A percentile compares a stretch with the other conserved stretches of the same genome.
These are phyloP conservation scores for Galerina sulciceps DNA, from an alignment of 768 basidiomycete genomes.

Conservation along the genomic window DNA sequence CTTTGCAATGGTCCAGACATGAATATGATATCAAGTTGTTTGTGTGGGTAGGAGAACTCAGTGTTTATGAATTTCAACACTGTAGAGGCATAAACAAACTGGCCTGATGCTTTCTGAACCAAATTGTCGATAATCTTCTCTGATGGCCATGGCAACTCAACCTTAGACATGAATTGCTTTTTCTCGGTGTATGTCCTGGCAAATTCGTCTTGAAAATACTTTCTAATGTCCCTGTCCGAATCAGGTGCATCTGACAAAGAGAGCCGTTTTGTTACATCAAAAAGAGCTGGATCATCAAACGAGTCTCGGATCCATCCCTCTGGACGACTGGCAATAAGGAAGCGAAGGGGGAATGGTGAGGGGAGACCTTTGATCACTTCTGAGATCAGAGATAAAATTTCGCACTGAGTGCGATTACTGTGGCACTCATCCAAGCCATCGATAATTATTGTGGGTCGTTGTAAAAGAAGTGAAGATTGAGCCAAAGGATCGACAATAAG, in stretches of 20 bases:
- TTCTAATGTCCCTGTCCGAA: conserved; percentile 12
- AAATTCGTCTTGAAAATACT: conserved; percentile 12
- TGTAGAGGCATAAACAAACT: conserved; percentile 20
- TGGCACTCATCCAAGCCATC: conserved; percentile 31
- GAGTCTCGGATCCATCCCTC: conserved; percentile 12
- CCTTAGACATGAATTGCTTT: neutral
- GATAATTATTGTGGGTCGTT: conserved; percentile 16
- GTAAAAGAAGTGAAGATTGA: neutral
- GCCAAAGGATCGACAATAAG: conserved; percentile 16
- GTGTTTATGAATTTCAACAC: conserved; percentile 18
- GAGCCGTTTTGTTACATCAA: neutral
- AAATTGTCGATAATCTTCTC: conserved; percentile 5
- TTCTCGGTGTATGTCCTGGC: conserved; percentile 1
- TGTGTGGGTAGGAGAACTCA: conserved; percentile 3
- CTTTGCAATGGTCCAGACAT: neutral
- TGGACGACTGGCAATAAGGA: conserved; percentile 18
- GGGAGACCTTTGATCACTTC: neutral
- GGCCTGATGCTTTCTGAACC: conserved; percentile 15
- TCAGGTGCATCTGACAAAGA: neutral
- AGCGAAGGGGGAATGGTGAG: conserved; percentile 10
- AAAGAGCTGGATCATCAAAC: conserved; percentile 1
- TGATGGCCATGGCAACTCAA: conserved; percentile 3
- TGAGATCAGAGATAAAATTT: conserved; percentile 15
- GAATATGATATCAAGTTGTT: conserved; percentile 13
- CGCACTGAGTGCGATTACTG: conserved; percentile 8